Base-by-base conservation (phyloP, 192 early-diverging fungal genomes). In the Coemansia sp. region DNA sequence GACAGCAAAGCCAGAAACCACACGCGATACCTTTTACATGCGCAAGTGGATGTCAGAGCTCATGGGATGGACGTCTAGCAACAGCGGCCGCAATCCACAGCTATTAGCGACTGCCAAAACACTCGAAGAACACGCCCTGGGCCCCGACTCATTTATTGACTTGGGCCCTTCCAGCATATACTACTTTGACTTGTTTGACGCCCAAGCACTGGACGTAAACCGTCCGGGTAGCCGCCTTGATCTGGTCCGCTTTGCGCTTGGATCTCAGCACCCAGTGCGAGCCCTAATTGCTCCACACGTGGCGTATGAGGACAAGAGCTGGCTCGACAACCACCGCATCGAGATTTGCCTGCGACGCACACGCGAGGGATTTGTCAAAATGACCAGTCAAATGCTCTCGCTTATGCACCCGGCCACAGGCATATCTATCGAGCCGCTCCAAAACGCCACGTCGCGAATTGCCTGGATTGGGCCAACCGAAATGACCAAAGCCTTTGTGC, bases 241-340 rank as follows among this genome's bases (percentile, higher is more conserved):
- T 18, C 53, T 80, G 19, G 38, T 48, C 0, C 34, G 32, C 21
- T 36, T 60, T 42, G 67, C 68, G 0, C 38, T 60, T 14, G 57
- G 42, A 0, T 3, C 60, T 2, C n/a, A 43, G 8, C 63, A 63
- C 35, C 60, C 53, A 11, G 38, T 80, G 24, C 63, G 48, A 17
- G 46, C 36, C 22, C 56, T 74, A 11, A 29, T 62, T 1, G 34
- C 24, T 24, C 71, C 76, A 6, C 48, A 54, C 4, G 67, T 80
- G 10, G 36, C 18, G 17, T n/a, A 53, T 22, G 18, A 56, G 3
- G 33, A 53, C 42, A 21, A n/a, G 3, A 65, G 18, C 36, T 66
- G 64, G 67, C 64, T 70, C 17, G 76, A 80, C 56, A 72, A 70
- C 62, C 48, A 70, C 36, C 67, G 76, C 14, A 39, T 80, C 32